Conservation (phyloP, 495 filamentous ascomycete species). For the Durotheca rogersii region DNA sequence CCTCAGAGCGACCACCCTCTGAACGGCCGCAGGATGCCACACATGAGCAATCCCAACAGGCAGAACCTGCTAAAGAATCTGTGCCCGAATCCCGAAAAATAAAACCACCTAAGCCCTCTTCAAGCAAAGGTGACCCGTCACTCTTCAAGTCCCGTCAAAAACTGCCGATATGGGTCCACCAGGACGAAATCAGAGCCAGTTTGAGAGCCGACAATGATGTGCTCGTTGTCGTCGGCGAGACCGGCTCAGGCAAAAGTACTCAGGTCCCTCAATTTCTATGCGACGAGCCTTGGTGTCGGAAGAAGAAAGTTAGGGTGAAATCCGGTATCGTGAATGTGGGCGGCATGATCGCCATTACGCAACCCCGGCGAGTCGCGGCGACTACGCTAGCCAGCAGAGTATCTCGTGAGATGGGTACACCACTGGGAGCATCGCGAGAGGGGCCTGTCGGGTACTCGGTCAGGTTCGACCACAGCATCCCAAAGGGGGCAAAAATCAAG, state of each 20-base stretch:
- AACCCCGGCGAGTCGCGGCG: slow-evolving; percentile 90
- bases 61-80: slow-evolving; percentile 2
- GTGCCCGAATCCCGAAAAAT: slow-evolving; percentile 2
- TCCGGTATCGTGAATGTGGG: slow-evolving; percentile 60
- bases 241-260: slow-evolving; percentile 94
- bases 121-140: slow-evolving; percentile 32
- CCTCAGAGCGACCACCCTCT: slow-evolving; percentile 19
- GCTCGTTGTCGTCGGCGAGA: slow-evolving; percentile 87
- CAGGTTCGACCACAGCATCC: slow-evolving; percentile 81
- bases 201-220: slow-evolving; percentile 67
- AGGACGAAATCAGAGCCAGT: slow-evolving; percentile 63
- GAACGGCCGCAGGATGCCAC: slow-evolving; percentile 2
- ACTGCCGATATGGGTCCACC: slow-evolving; percentile 79
- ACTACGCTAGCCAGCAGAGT: slow-evolving; percentile 90
- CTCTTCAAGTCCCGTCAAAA: slow-evolving; percentile 50
- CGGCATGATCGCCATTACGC: slow-evolving; percentile 91
- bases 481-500: slow-evolving; percentile 74
- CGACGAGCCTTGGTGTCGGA: slow-evolving; percentile 75
- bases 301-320: slow-evolving; percentile 51
- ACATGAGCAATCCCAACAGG: slow-evolving; percentile 14
- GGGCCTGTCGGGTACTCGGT: slow-evolving; percentile 83
- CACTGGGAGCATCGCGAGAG: slow-evolving; percentile 59
- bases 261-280: slow-evolving; percentile 91
- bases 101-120: not conserved
- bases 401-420: slow-evolving; percentile 84